Evolutionary conservation across 1,284 basidiomycete species (phyloP).

Genomic region (Malassezia pachydermatis): DNA sequence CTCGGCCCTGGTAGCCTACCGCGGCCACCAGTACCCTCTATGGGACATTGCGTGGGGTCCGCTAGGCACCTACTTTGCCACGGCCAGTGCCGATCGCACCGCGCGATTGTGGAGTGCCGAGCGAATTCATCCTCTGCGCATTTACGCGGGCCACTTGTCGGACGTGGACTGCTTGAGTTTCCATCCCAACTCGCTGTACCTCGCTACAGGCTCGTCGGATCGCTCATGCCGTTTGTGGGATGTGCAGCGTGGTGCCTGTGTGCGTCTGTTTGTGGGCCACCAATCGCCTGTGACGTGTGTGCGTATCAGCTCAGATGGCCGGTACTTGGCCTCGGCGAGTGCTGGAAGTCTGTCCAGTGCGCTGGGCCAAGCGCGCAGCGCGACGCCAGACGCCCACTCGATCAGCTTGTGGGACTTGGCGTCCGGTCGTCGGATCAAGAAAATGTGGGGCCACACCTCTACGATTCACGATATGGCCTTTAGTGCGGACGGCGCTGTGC

Average conservation of each 20-base stretch:
- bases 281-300: conserved; percentile 78
- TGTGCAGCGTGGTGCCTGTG: conserved; percentile 84
- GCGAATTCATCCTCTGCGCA: conserved; percentile 69
- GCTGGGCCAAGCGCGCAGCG: conserved; percentile 20
- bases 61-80: conserved; percentile 95
- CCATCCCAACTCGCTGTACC: conserved; percentile 93
- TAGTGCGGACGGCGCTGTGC: conserved; percentile 75
- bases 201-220: conserved; percentile 92
- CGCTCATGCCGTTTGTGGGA: conserved; percentile 95
- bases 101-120: conserved; percentile 95
- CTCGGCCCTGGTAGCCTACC: conserved; percentile 82
- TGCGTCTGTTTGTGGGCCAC: conserved; percentile 91
- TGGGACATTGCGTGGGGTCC: conserved; percentile 99
- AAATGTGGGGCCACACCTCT: conserved; percentile 85
- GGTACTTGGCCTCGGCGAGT: conserved; percentile 73
- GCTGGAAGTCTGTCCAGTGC: conserved; percentile 24
- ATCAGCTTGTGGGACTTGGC: conserved; percentile 96
- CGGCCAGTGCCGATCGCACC: conserved; percentile 82
- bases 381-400: conserved; percentile 62
- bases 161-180: conserved; percentile 95
- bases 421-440: conserved; percentile 83
- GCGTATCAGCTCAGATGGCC: conserved; percentile 83
- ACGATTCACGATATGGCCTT: conserved; percentile 83
- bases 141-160: conserved; percentile 90
- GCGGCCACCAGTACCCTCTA: conserved; percentile 91